Percentiles rank a stretch among this genome's conserved stretches.
Conservation (phyloP, 495 filamentous ascomycete species). For the Neurospora sp. region DNA sequence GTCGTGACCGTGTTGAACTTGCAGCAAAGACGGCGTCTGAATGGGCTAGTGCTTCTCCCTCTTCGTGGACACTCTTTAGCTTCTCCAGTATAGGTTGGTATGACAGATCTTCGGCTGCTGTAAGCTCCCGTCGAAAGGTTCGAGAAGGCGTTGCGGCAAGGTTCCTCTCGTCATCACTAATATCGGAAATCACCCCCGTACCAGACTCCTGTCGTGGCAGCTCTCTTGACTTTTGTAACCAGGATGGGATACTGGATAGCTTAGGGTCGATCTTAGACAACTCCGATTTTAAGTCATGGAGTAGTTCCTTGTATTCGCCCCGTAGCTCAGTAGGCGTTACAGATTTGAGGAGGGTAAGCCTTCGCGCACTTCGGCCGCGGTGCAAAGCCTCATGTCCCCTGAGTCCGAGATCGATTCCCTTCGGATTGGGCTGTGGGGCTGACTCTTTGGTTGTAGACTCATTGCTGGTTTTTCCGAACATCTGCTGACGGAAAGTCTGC, state of each 20-base stretch:
- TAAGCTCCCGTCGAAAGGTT: background rate
- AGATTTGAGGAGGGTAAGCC: conserved; percentile 9
- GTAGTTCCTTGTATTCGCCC: conserved; percentile 34
- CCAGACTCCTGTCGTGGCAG: conserved; percentile 5
- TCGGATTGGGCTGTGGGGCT: conserved; percentile 18
- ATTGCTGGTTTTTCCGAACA: conserved; percentile 27
- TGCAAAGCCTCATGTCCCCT: conserved; percentile 33
- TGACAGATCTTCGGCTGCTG: background rate
- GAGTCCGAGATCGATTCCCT: conserved; percentile 39
- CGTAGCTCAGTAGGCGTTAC: conserved; percentile 7
- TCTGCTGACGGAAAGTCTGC: conserved; percentile 53
- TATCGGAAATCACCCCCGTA: conserved; percentile 31
- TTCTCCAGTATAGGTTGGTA: background rate
- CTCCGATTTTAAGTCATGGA: conserved; percentile 31
- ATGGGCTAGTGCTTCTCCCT: background rate
- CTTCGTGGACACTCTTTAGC: background rate
- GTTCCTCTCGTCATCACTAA: conserved; percentile 36
- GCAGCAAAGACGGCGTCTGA: background rate
- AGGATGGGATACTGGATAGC: conserved; percentile 2
- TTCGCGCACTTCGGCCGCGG: conserved; percentile 19
- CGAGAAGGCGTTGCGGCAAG: background rate
- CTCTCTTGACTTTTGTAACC: conserved; percentile 17
- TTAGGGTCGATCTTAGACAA: conserved; percentile 20
- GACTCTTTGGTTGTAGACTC: conserved; percentile 7
- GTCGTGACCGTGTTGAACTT: background rate